Evolutionary conservation across 2,329 filamentous ascomycete species (phyloP).

Genomic region (Sarocladium oryzae): DNA sequence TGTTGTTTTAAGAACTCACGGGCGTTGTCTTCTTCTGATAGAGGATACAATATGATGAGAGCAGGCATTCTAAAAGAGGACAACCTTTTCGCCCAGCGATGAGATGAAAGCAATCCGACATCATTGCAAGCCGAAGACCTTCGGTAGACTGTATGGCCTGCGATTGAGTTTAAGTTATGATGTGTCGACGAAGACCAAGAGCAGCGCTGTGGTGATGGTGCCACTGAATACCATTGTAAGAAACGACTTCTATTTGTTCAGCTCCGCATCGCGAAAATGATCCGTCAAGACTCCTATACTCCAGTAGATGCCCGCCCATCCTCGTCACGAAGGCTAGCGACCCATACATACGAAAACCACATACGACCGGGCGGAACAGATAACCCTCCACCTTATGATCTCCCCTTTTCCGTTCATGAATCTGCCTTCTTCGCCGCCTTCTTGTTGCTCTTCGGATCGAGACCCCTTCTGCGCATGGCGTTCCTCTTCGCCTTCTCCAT

Average conservation of each 20-base stretch:
- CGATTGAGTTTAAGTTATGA: too few species aligned
- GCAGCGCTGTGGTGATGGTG: too few species aligned
- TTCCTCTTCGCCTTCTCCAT: slow-evolving; percentile 70
- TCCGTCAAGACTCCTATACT: slow-evolving; percentile 10
- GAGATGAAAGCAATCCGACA: too few species aligned
- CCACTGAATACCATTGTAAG: not conserved
- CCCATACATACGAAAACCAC: not conserved
- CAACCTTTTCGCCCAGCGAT: too few species aligned
- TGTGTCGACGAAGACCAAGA: too few species aligned
- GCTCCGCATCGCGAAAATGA: not conserved
- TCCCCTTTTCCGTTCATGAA: slow-evolving; percentile 12
- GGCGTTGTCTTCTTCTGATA: too few species aligned
- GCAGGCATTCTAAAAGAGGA: too few species aligned
- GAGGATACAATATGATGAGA: too few species aligned
- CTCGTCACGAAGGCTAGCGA: not conserved
- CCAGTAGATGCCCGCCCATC: slow-evolving; percentile 6
- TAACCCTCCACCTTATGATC: slow-evolving; percentile 2
- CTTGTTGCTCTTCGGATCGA: slow-evolving; percentile 58
- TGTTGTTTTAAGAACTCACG: too few species aligned
- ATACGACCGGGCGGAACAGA: not conserved
- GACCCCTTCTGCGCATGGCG: slow-evolving; percentile 64
- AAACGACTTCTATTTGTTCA: slow-evolving; percentile 1
- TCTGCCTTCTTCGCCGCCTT: slow-evolving; percentile 19
- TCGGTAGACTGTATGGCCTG: too few species aligned
- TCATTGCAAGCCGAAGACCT: too few species aligned